A percentile compares a stretch with the other conserved stretches of the same genome.
phyloP scores from a whole-genome alignment of 2,329 filamentous ascomycete species.

The Cladosporium sp. region DNA sequence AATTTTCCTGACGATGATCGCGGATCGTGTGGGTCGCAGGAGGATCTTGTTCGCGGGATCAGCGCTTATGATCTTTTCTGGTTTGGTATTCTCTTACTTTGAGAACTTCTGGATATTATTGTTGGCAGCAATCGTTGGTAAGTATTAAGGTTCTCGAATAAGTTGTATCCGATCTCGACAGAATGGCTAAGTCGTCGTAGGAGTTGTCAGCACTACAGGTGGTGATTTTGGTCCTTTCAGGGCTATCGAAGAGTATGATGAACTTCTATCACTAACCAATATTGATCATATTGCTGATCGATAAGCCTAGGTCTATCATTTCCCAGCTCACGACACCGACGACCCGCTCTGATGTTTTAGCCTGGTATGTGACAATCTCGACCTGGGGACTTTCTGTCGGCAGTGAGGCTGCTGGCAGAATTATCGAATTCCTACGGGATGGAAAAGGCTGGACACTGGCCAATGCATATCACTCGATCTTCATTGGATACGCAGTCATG shows the following conservation, averaged over 20 bases:
- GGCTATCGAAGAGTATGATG: slow-evolving; percentile 55
- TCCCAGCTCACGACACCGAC: slow-evolving; percentile 55
- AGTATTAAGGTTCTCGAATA: not conserved
- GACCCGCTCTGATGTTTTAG: slow-evolving; percentile 58
- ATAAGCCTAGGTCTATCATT: slow-evolving; percentile 39
- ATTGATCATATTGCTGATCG: slow-evolving; percentile 42
- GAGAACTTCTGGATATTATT: slow-evolving; percentile 33
- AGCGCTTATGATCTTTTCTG: slow-evolving; percentile 30
- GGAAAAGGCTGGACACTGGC: slow-evolving; percentile 47
- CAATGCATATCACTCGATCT: slow-evolving; percentile 54
- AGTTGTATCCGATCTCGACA: not conserved
- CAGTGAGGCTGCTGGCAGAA: slow-evolving; percentile 49
- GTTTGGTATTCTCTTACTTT: slow-evolving; percentile 27
- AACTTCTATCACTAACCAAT: not conserved
- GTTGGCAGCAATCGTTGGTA: slow-evolving; percentile 24
- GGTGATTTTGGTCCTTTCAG: slow-evolving; percentile 65
- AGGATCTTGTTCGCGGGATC: slow-evolving; percentile 28
- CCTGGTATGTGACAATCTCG: slow-evolving; percentile 60
- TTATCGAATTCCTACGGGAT: slow-evolving; percentile 46
- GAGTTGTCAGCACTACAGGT: slow-evolving; percentile 39
- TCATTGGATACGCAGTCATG: slow-evolving; percentile 56
- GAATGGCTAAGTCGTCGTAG: slow-evolving; percentile 13
- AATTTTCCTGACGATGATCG: slow-evolving; percentile 29
- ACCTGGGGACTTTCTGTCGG: slow-evolving; percentile 54
- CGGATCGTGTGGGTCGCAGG: slow-evolving; percentile 31